Percentiles rank a stretch among this genome's conserved stretches.
phyloP scores from a whole-genome alignment of 2,329 filamentous ascomycete species.

The Coleophoma eucalyptorum region DNA sequence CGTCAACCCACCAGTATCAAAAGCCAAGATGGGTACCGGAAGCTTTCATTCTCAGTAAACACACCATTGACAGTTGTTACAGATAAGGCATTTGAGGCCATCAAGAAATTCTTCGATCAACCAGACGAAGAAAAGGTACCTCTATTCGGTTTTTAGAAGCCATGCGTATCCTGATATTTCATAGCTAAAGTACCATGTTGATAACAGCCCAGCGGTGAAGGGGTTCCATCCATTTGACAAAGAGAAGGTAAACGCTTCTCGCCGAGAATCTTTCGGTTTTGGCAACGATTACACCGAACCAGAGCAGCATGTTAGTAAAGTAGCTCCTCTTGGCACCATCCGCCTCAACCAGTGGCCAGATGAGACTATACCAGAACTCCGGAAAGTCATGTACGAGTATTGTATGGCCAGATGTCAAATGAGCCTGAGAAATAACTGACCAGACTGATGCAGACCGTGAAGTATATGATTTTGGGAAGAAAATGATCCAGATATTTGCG shows the following conservation, averaged over 20 bases:
- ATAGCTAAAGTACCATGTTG: slow-evolving; percentile 28
- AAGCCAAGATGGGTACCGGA: slow-evolving; percentile 7
- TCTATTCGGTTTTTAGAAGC: slow-evolving; percentile 9
- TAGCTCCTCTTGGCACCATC: slow-evolving; percentile 18
- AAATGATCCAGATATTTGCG: slow-evolving; percentile 44
- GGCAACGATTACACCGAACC: slow-evolving; percentile 40
- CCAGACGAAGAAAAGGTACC: slow-evolving; percentile 31
- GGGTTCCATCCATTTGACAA: background rate
- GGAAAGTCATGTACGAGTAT: slow-evolving; percentile 36
- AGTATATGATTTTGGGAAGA: slow-evolving; percentile 40
- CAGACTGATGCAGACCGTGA: background rate
- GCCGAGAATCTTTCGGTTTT: slow-evolving; percentile 30
- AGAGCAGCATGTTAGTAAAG: slow-evolving; percentile 19
- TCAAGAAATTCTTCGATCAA: slow-evolving; percentile 3
- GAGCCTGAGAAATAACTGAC: too few species aligned
- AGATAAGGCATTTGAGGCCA: slow-evolving; percentile 9
- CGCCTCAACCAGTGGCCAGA: slow-evolving; percentile 97
- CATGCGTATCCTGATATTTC: background rate
- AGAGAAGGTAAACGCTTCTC: slow-evolving; percentile 29
- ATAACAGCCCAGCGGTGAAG: slow-evolving; percentile 36
- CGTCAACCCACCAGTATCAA: slow-evolving; percentile 30
- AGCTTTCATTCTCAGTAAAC: background rate
- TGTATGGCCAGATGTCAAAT: slow-evolving; percentile 29
- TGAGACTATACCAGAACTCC: slow-evolving; percentile 41
- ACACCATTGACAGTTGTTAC: background rate